A percentile compares a stretch with the other conserved stretches of the same genome.
Evolutionary conservation across 768 basidiomycete genomes (phyloP).

Genomic region (Trametes cubensis): DNA sequence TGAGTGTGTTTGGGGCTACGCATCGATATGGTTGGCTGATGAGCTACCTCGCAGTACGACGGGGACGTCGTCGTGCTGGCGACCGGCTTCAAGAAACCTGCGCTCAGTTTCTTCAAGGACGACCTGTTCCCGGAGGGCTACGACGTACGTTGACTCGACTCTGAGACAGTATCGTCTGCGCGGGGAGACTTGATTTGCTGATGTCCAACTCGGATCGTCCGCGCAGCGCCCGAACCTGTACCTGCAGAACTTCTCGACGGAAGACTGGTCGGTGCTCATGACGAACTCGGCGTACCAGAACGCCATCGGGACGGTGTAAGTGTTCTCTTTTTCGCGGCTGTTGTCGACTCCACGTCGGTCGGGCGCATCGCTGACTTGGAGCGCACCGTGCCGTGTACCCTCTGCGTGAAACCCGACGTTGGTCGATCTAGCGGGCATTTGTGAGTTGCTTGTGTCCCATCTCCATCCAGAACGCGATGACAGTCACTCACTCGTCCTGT

Average conservation of each 20-base stretch:
- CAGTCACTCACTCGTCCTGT: not conserved
- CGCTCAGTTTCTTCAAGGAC: constrained; percentile 46
- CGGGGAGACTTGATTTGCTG: too few species aligned
- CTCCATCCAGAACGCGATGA: not conserved
- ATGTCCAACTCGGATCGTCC: too few species aligned
- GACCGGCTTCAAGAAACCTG: constrained; percentile 54
- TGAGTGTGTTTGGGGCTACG: too few species aligned
- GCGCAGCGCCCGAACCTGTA: constrained; percentile 50
- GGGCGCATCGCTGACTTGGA: not conserved
- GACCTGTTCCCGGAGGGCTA: constrained; percentile 55
- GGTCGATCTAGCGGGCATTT: constrained; percentile 41
- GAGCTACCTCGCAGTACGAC: too few species aligned
- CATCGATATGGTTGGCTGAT: too few species aligned
- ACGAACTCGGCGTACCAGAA: constrained; percentile 56
- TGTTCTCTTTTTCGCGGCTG: too few species aligned
- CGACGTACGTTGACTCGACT: constrained; percentile 41
- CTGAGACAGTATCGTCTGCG: too few species aligned
- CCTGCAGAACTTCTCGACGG: constrained; percentile 56
- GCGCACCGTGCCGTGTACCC: too few species aligned
- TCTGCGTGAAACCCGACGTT: too few species aligned
- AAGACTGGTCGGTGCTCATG: constrained; percentile 54
- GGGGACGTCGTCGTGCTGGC: constrained; percentile 56
- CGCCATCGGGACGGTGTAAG: constrained; percentile 47
- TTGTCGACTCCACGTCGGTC: not conserved
- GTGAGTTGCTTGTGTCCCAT: constrained; percentile 32